Conservation (phyloP, 75 land plant genomes). For the Chamaecyparis obtusa region DNA sequence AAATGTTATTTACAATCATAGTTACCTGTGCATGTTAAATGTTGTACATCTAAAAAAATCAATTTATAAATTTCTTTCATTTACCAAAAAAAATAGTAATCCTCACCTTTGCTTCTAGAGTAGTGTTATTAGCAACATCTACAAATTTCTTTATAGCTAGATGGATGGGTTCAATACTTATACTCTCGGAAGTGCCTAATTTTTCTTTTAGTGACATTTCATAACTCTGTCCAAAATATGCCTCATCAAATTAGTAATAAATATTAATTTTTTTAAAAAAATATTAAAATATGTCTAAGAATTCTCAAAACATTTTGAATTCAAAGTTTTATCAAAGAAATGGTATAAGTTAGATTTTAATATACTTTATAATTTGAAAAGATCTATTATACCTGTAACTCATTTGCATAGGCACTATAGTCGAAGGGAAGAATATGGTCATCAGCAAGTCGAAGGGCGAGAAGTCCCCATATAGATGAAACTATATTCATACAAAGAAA, state of each 20-base stretch:
- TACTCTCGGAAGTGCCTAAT: neutral
- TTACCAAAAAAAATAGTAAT: neutral
- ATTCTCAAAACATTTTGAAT: too few species aligned
- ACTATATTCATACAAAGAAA: constrained; percentile 16
- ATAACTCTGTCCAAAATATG: neutral
- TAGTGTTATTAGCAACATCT: constrained; percentile 25
- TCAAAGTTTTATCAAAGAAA: neutral
- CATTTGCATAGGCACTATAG: constrained; percentile 52
- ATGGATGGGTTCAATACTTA: constrained; percentile 39
- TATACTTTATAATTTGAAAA: neutral
- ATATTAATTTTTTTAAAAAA: neutral
- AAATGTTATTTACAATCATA: too few species aligned
- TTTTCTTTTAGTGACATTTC: neutral
- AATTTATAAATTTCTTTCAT: too few species aligned
- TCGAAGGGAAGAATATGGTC: constrained; percentile 64
- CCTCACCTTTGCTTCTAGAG: constrained; percentile 36
- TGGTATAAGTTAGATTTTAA: neutral
- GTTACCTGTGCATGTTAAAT: too few species aligned
- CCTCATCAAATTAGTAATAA: neutral
- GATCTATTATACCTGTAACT: constrained; percentile 48
- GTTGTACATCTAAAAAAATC: neutral
- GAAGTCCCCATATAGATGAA: constrained; percentile 69
- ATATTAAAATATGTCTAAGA: too few species aligned
- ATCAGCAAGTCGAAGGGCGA: constrained; percentile 70
- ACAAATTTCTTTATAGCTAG: constrained; percentile 33